Evolutionary conservation across 192 early-diverging fungal species (phyloP).

Genomic region (Coemansia interrupta): DNA sequence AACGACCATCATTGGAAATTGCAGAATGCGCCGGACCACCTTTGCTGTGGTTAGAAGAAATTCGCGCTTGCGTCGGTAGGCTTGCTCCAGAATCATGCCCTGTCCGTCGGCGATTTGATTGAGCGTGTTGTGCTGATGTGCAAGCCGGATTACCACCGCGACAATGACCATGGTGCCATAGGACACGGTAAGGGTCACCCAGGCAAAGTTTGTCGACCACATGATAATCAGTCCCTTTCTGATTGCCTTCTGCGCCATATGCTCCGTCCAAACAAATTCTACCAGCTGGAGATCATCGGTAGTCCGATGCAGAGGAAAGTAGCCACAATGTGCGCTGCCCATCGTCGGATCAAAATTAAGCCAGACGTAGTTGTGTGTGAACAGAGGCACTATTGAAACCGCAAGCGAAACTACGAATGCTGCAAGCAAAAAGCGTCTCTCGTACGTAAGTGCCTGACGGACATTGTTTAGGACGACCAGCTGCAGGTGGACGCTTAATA

Average conservation of each 20-base stretch:
- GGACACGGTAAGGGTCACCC: conserved; percentile 44
- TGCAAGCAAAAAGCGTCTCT: conserved; percentile 29
- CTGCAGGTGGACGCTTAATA: conserved; percentile 45
- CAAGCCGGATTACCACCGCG: conserved; percentile 35
- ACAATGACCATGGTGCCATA: conserved; percentile 45
- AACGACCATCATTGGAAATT: conserved; percentile 47
- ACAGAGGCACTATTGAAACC: conserved; percentile 25
- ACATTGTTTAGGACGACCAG: conserved; percentile 38
- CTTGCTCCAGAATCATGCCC: conserved; percentile 19
- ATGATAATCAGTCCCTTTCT: conserved; percentile 38
- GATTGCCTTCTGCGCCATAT: conserved; percentile 26
- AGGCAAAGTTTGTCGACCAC: conserved; percentile 49
- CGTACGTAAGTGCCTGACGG: conserved; percentile 27
- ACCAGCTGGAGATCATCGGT: conserved; percentile 4
- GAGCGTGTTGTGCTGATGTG: conserved; percentile 26
- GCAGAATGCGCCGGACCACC: conserved; percentile 45
- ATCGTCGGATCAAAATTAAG: conserved; percentile 34
- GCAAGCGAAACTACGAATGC: conserved; percentile 24
- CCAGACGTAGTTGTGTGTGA: conserved; percentile 46
- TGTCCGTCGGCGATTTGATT: conserved; percentile 16
- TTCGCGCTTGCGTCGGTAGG: conserved; percentile 24
- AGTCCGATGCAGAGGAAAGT: conserved; percentile 31
- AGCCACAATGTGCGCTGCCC: conserved; percentile 39
- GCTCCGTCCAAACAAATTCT: conserved; percentile 20
- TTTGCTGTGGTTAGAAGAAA: conserved; percentile 29